Evolutionary conservation across 2,329 filamentous ascomycete genomes (phyloP), one percentile per base, ranked within the genome.

Genomic region (Fusarium xylarioides): DNA sequence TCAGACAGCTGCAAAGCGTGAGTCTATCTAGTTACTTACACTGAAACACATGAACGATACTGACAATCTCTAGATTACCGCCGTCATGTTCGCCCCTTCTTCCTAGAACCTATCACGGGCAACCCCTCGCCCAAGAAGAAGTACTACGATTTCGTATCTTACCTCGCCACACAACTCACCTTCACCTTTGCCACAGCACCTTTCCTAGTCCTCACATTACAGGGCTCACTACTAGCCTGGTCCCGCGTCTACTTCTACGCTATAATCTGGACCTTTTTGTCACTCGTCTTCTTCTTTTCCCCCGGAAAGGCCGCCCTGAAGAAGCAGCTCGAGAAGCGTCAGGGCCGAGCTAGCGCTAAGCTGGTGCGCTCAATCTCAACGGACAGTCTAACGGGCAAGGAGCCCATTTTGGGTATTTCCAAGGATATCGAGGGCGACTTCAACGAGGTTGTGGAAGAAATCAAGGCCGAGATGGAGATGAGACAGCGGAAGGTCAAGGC

Each of bases 1-100:
- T 35, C 96, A 99, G 80, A 98, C 95, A 5, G 92, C 92, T 23
- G 95, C 96, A 62, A 99, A 99, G 86, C 95, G 95, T 98, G 86
- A 81, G 92, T 87, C 34, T 9, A n/a, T 35, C 35, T 30, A 8
- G 9, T 21, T 10, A 21, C 14, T n/a, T 16, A 32, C 26, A 15
- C 14, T 4, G 26, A n/a, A 32, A 46, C 15, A 28, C 7, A 26
- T 18, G 26, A n/a, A 16, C 50, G 40, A 62, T 55, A 62, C 54
- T 35, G 66, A 61, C 38, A 66, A 75, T 37, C 7, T 21, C 14
- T 68, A 98, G 95, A 98, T 80, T 94, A 92, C 82, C 95, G 96
- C 59, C 94, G 96, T 60, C 89, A 95, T 78, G 83, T 98, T 66
- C 94, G 96, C 4, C 96, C 96, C 28, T 95, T 99, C 84, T 98